These are phyloP conservation scores for Mucor ambiguus DNA, from an alignment of 371 early-diverging fungal genomes.

Conservation along the genomic window DNA sequence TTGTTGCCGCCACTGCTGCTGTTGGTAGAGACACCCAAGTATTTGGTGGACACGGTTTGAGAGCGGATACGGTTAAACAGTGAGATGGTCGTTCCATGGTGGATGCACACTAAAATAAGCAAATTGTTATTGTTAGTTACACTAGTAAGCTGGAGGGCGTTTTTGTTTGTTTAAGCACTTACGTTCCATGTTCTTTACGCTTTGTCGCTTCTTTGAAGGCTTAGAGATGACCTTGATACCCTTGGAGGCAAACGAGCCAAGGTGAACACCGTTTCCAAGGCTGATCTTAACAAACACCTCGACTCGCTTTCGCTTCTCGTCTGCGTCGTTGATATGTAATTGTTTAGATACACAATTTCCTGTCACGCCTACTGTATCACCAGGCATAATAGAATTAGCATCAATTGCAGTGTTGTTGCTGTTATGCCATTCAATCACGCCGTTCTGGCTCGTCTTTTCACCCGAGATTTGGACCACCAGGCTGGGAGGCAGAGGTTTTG, in stretches of 20 bases:
- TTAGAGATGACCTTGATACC: constrained; percentile 88
- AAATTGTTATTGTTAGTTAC: constrained; percentile 12
- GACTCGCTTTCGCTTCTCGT: constrained; percentile 80
- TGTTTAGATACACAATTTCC: constrained; percentile 85
- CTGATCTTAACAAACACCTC: constrained; percentile 73
- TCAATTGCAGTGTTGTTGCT: constrained; percentile 17
- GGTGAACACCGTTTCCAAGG: constrained; percentile 59
- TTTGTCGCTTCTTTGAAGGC: constrained; percentile 85
- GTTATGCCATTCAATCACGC: constrained; percentile 50
- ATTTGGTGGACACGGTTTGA: constrained; percentile 88
- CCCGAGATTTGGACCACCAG: constrained; percentile 50
- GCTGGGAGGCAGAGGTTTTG: constrained; percentile 29
- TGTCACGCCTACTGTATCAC: constrained; percentile 25
- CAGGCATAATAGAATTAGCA: constrained; percentile 34
- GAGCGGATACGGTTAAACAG: constrained; percentile 86
- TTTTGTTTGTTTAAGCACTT: constrained; percentile 28
- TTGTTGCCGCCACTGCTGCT: constrained; percentile 3
- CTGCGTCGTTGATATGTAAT: constrained; percentile 82
- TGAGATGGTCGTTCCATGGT: constrained; percentile 81
- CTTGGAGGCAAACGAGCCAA: constrained; percentile 73
- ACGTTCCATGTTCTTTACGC: constrained; percentile 82
- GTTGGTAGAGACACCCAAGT: constrained; percentile 66
- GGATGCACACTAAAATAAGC: constrained; percentile 67
- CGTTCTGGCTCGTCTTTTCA: constrained; percentile 45
- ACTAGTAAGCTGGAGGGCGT: not conserved